Evolutionary conservation across 768 basidiomycete species (phyloP).

Genomic region (Lentinula aciculospora): DNA sequence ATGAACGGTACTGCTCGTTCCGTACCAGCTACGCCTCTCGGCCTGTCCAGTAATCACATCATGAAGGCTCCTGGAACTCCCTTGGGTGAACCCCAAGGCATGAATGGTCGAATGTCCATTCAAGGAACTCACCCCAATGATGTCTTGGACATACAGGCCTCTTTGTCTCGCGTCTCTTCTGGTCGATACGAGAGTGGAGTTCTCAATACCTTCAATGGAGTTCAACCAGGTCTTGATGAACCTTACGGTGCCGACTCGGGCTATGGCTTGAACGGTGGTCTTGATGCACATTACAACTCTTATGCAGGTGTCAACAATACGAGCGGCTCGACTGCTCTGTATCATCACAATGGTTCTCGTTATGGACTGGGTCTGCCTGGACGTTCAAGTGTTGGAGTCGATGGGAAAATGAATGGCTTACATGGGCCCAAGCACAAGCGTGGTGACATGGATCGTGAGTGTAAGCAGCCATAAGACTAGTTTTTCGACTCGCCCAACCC

Average conservation of each 20-base stretch:
- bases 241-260: conserved; percentile 50
- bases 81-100: conserved; percentile 48
- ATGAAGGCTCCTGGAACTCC: conserved; percentile 69
- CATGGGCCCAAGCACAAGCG: conserved; percentile 94
- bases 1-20: conserved; percentile 64
- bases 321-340: conserved; percentile 69
- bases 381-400: conserved; percentile 44
- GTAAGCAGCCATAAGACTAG: conserved; percentile 24
- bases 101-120: conserved; percentile 59
- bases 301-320: conserved; percentile 37
- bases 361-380: conserved; percentile 64
- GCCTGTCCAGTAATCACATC: conserved; percentile 46
- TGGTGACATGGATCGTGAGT: conserved; percentile 88
- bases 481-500: neutral
- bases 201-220: conserved; percentile 49
- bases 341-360: conserved; percentile 72
- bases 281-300: conserved; percentile 52
- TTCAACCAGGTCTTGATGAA: conserved; percentile 50
- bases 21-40: conserved; percentile 78
- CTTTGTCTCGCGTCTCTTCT: conserved; percentile 62
- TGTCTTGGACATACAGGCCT: conserved; percentile 61
- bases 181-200: conserved; percentile 52
- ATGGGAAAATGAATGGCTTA: conserved; percentile 83
- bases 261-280: conserved; percentile 39
- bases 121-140: conserved; percentile 41